Evolutionary conservation across 345 rosid species (phyloP), one percentile per base, ranked within the genome.

Genomic region (Mallotus nudiflorus): DNA sequence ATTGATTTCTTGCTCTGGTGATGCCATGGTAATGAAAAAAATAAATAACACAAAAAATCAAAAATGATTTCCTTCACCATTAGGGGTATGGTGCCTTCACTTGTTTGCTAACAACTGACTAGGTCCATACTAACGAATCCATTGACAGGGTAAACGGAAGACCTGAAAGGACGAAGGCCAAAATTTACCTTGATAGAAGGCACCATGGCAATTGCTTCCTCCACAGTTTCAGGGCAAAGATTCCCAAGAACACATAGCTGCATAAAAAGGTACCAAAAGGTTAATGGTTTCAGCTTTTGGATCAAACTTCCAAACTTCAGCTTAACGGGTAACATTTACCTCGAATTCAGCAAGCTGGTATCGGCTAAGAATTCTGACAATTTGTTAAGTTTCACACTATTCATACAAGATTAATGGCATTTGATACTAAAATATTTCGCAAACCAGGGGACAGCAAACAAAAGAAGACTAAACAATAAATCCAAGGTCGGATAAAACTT

Each of bases 241-340:
- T 92, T 95, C 68, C 98, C 99, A 75, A 92, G 97, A 73, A 95
- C 98, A 76, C 97, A 92, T 7, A 95, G 97, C 99, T 95, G 88
- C 85, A 83, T 33, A 73, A 29, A 33, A 35, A 12, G 50, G 45
- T 33, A 60, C 58, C 24, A 75, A 51, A 22, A 9, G 49, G 24
- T 33, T 73, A 18, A 28, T 31, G 19, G 19, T 68, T 28, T 70
- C n/a, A 40, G 45, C 62, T 2, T 10, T 31, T 9, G 25, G 60
- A 57, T 45, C 3, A 69, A 70, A 56, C 53, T 58, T 28, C 9
- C 24, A 51, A 48, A 65, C 70, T 42, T 7, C 53, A 49, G 58
- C 31, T 35, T 29, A 6, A 11, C 2, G 29, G 51, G 24, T 37
- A 10, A 54, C 66, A 72, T 35, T 7, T 77, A 92, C 98, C 99